Percentiles rank a stretch among this genome's conserved stretches.
These are phyloP conservation scores for Colletotrichum lini DNA, from an alignment of 2,329 filamentous ascomycete genomes.

Conservation along the genomic window DNA sequence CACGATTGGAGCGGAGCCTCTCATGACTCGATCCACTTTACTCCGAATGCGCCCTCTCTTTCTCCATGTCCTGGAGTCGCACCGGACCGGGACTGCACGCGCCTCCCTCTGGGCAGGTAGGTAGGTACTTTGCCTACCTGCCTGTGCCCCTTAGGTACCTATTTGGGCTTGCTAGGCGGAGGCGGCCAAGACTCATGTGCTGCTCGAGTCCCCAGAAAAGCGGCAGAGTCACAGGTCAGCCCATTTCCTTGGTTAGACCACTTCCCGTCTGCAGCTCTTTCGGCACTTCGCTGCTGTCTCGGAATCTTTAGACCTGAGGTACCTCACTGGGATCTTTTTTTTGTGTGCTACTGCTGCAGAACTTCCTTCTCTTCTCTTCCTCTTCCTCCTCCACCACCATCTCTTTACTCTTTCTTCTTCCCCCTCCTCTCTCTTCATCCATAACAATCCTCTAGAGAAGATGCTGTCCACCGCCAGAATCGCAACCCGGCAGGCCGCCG, in stretches of 20 bases:
- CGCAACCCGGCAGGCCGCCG: constrained; percentile 43
- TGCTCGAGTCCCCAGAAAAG: constrained; percentile 8
- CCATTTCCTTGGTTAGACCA: constrained; percentile 31
- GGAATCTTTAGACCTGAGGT: constrained; percentile 24
- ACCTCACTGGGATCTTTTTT: constrained; percentile 20
- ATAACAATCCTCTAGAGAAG: constrained; percentile 5
- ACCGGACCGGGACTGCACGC: constrained; percentile 3
- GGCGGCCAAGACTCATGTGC: neutral
- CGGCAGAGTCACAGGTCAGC: constrained; percentile 39
- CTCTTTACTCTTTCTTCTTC: neutral
- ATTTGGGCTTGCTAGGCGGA: too few relatives aligned
- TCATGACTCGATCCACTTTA: constrained; percentile 28
- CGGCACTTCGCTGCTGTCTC: constrained; percentile 42
- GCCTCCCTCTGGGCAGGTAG: neutral
- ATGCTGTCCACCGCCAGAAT: constrained; percentile 44
- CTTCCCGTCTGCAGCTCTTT: constrained; percentile 35
- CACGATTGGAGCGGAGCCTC: neutral
- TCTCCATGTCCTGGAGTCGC: constrained; percentile 23
- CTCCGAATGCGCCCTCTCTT: neutral
- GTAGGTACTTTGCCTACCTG: too few relatives aligned
- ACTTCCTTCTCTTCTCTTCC: constrained; percentile 18
- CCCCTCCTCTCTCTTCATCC: neutral
- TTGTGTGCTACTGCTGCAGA: constrained; percentile 3
- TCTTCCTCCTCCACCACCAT: neutral
- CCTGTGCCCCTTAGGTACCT: too few relatives aligned